Conservation (phyloP, 345 rosid species). For the Boechera divaricarpa region DNA sequence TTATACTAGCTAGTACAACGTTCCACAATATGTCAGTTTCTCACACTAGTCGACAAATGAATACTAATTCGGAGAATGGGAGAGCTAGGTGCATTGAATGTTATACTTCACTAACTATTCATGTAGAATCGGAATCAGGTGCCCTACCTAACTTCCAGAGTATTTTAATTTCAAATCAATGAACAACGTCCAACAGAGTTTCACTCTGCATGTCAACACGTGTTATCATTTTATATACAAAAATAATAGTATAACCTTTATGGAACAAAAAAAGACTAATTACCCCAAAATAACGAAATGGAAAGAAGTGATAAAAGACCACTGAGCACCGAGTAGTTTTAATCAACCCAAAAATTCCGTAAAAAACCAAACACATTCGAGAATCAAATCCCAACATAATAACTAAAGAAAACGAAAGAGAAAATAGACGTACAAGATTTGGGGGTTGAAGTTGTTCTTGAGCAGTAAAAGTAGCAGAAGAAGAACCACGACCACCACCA, state of each 20-base stretch:
- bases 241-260: not conserved
- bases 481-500: conserved; percentile 48
- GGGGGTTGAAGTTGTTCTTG: conserved; percentile 46
- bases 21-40: not conserved
- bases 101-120: conserved; percentile 22
- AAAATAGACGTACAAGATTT: conserved; percentile 38
- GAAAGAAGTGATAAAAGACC: not conserved
- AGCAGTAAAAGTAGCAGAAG: conserved; percentile 47
- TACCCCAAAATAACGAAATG: not conserved
- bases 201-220: conserved; percentile 38
- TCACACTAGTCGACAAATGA: conserved; percentile 21
- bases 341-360: conserved; percentile 8
- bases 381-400: conserved; percentile 1
- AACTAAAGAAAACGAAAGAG: not conserved
- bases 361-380: conserved; percentile 9
- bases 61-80: not conserved
- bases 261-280: not conserved
- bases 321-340: conserved; percentile 3
- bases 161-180: conserved; percentile 33
- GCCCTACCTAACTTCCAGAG: conserved; percentile 31
- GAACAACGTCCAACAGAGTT: conserved; percentile 12
- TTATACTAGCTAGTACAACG: conserved; percentile 10
- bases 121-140: conserved; percentile 46
- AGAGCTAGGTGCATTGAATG: conserved; percentile 37
- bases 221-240: conserved; percentile 16